These are phyloP conservation scores for Platanthera zijinensis DNA, from an alignment of 106 monocot species.

Conservation along the genomic window DNA sequence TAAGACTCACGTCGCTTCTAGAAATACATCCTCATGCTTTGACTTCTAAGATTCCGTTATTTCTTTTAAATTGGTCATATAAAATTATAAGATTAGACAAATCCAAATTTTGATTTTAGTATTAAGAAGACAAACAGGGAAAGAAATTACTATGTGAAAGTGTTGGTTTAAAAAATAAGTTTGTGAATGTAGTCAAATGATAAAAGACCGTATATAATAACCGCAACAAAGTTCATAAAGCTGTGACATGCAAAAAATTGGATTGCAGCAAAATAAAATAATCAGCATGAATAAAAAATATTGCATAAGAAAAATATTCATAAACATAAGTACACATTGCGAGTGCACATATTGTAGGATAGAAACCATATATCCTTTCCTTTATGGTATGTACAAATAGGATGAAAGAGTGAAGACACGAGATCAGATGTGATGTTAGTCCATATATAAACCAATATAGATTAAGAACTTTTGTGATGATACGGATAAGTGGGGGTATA, in stretches of 20 bases:
- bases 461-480: background rate
- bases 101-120: no score
- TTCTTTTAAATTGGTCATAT: no score
- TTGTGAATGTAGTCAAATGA: background rate
- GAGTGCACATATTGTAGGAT: background rate
- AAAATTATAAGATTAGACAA: no score
- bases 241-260: background rate
- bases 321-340: background rate
- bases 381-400: background rate
- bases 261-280: background rate
- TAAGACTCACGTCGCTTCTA: no score
- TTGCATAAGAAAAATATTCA: background rate
- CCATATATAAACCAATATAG: background rate
- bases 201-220: background rate
- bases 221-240: background rate
- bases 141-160: no score
- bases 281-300: background rate
- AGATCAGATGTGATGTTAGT: background rate
- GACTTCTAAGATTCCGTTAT: no score
- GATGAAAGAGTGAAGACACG: background rate
- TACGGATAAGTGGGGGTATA: constrained; percentile 11
- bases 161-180: background rate
- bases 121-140: no score
- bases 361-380: background rate
- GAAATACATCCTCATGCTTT: no score